Conservation (phyloP, 345 rosid genomes). For the Hirschfeldia incana region DNA sequence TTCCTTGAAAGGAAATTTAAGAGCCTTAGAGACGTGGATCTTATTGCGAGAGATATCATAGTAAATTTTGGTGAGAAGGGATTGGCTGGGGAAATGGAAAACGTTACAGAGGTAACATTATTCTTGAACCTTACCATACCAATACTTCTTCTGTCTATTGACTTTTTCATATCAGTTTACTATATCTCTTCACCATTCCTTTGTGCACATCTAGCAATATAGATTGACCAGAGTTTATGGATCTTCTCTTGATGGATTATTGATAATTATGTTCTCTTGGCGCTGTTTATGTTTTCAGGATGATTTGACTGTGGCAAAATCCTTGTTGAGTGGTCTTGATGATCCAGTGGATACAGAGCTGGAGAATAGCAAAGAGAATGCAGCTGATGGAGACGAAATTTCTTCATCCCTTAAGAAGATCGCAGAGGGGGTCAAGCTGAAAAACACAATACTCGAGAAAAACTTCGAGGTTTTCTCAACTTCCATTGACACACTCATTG, state of each 20-base stretch:
- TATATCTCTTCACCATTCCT: conserved; percentile 8
- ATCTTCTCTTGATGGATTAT: neutral
- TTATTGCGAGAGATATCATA: conserved; percentile 49
- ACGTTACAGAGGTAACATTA: conserved; percentile 51
- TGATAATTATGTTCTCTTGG: conserved; percentile 10
- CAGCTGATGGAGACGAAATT: conserved; percentile 45
- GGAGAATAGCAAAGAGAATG: conserved; percentile 39
- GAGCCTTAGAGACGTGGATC: conserved; percentile 61
- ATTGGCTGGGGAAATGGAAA: conserved; percentile 40
- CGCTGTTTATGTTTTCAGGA: conserved; percentile 47
- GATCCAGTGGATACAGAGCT: conserved; percentile 39
- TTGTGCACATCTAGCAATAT: neutral
- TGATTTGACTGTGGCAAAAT: conserved; percentile 32
- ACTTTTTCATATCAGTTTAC: conserved; percentile 1
- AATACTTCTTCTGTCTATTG: neutral
- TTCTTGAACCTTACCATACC: conserved; percentile 1
- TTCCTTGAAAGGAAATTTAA: conserved; percentile 55
- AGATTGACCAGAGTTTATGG: conserved; percentile 2
- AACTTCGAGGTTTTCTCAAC: conserved; percentile 52
- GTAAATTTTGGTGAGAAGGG: conserved; percentile 33
- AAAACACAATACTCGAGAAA: conserved; percentile 48
- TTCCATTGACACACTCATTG: conserved; percentile 54
- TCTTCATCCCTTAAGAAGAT: conserved; percentile 52
- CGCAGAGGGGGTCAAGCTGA: conserved; percentile 53
- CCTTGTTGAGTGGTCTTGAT: conserved; percentile 45